phyloP scores from a whole-genome alignment of 2,329 filamentous ascomycete species.

The Gyromitra esculenta region DNA sequence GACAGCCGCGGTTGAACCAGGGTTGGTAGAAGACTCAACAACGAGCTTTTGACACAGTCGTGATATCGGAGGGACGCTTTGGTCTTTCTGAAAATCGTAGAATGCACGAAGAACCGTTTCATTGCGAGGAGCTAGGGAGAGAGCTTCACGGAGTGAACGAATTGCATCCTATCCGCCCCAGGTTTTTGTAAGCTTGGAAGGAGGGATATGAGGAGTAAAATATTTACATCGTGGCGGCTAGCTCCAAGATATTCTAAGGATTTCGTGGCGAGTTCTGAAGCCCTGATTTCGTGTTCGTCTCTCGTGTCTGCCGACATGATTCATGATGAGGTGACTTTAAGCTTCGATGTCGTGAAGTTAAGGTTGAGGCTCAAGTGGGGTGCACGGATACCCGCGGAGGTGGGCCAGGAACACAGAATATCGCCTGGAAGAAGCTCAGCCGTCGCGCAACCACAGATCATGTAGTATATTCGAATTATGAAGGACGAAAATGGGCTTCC shows the following conservation, averaged over 20 bases:
- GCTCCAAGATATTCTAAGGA: constrained; percentile 56
- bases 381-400: constrained; percentile 18
- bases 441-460: background rate
- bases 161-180: constrained; percentile 55
- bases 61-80: constrained; percentile 52
- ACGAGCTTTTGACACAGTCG: constrained; percentile 55
- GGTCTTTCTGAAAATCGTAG: constrained; percentile 56
- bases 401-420: constrained; percentile 1
- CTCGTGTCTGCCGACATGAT: constrained; percentile 48
- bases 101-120: constrained; percentile 56
- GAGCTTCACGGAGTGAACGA: constrained; percentile 57
- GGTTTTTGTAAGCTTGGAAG: constrained; percentile 3
- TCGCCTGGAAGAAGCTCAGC: constrained; percentile 1
- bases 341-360: constrained; percentile 40
- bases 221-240: constrained; percentile 53
- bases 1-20: constrained; percentile 25
- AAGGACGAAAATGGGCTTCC: background rate
- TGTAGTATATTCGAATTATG: background rate
- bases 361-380: constrained; percentile 46
- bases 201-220: constrained; percentile 11
- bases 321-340: background rate
- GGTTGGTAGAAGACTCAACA: constrained; percentile 45
- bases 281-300: constrained; percentile 48
- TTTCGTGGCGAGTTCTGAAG: constrained; percentile 54
- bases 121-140: constrained; percentile 56